These are phyloP conservation scores for Grosmannia penicillata DNA, from an alignment of 2,329 filamentous ascomycete genomes.

Conservation along the genomic window DNA sequence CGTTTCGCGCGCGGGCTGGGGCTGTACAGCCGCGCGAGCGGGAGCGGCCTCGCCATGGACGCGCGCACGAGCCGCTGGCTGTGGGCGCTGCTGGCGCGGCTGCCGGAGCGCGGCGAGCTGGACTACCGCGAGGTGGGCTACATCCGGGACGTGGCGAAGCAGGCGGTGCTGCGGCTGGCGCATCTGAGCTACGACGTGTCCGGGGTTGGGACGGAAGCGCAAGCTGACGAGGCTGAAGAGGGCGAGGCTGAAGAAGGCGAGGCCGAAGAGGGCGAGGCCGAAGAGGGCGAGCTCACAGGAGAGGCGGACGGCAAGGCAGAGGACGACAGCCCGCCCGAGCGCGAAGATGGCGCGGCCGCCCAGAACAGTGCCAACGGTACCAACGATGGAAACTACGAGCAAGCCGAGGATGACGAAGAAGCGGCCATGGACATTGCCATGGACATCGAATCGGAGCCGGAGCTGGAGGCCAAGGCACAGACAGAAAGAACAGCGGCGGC, in stretches of 20 bases:
- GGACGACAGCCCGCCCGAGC: constrained; percentile 13
- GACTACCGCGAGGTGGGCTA: constrained; percentile 60
- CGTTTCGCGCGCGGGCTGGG: constrained; percentile 6
- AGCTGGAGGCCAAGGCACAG: background rate
- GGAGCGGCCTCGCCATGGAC: constrained; percentile 39
- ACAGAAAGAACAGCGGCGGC: background rate
- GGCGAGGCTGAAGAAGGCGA: constrained; percentile 30
- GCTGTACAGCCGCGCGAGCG: background rate
- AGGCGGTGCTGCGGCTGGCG: constrained; percentile 47
- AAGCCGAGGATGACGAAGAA: no score
- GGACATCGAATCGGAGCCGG: constrained; percentile 8
- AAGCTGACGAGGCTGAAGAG: constrained; percentile 26
- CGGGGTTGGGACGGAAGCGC: constrained; percentile 26
- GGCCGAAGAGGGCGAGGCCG: constrained; percentile 21
- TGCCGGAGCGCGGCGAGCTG: constrained; percentile 62
- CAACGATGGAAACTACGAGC: no score
- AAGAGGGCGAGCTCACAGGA: constrained; percentile 13
- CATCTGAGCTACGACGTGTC: constrained; percentile 39
- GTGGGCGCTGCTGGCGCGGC: constrained; percentile 65
- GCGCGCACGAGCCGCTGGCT: constrained; percentile 66
- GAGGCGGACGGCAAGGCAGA: constrained; percentile 17
- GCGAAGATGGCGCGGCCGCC: no score
- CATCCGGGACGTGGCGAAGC: constrained; percentile 66
- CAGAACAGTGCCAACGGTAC: constrained; percentile 12
- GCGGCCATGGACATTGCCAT: constrained; percentile 9